These are phyloP conservation scores for Solanum tarijense DNA, from an alignment of 257 asterid genomes.

Conservation along the genomic window DNA sequence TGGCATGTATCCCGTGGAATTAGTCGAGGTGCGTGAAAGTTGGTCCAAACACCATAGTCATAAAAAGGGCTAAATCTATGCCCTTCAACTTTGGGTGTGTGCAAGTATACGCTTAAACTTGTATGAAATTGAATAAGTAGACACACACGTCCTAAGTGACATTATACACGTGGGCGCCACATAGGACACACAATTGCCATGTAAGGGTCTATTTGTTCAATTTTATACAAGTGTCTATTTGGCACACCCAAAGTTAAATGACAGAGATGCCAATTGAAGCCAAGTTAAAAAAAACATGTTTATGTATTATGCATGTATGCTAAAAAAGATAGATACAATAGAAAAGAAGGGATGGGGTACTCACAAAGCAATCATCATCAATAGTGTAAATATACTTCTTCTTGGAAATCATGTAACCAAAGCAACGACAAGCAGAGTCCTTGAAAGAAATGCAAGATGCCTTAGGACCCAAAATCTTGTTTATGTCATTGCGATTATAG, in stretches of 20 bases:
- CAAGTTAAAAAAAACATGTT: not conserved
- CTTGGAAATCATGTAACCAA: not conserved
- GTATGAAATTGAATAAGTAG: not conserved
- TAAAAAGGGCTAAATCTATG: no score
- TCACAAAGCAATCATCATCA: not conserved
- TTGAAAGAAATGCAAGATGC: not conserved
- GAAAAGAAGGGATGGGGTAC: slow-evolving; percentile 27
- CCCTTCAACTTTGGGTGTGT: no score
- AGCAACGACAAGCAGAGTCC: not conserved
- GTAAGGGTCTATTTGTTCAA: not conserved
- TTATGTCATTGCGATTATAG: not conserved
- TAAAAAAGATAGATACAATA: not conserved
- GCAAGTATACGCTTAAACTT: no score
- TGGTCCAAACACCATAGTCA: not conserved
- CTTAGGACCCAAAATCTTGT: not conserved
- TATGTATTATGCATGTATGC: not conserved
- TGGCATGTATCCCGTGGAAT: not conserved
- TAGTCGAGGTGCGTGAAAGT: not conserved
- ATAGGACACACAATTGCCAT: not conserved
- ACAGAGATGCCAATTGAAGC: not conserved
- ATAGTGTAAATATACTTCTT: not conserved
- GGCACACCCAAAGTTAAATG: not conserved
- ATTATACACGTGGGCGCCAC: not conserved
- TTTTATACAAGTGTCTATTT: not conserved
- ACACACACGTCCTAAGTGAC: not conserved